Evolutionary conservation across 345 rosid genomes (phyloP), one percentile per base, ranked within the genome.

Genomic region (Melastoma malabathricum): DNA sequence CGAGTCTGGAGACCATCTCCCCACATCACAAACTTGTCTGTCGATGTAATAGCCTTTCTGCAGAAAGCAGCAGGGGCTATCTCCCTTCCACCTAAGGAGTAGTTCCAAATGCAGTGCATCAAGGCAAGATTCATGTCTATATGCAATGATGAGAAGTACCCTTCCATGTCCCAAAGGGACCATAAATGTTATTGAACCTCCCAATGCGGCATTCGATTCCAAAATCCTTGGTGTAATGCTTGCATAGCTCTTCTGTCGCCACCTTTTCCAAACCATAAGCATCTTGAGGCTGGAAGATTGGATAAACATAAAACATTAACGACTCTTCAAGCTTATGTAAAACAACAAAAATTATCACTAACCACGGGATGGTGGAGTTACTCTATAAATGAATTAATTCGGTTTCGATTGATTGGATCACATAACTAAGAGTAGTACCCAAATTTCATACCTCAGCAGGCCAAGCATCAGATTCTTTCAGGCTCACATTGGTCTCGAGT

Each of bases 11-110:
- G 78, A 51, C 99, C 99, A 50, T 93, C 99, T 61, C 99, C 99
- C 99, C 99, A 93, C 95, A 93, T 88, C 90, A 88, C 99, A 31
- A 93, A 93, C 74, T 73, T 88, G 64, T 84, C 95, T 0, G 63
- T 65, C 17, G 99, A 72, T 14, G 97, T 93, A n/a, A 79, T 49
- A 45, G 90, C 65, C 76, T 93, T 93, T 62, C 99, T 72, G 74
- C 99, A 93, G 64, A 93, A 88, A 45, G 99, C 99, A 75, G 99
- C 99, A 14, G 99, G 97, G 56, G 99, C 99, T 77, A 88, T 93
- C 71, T 88, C 97, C 75, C 99, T 75, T 39, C 99, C 99, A 79
- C 99, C 99, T 93, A 47, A 14, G 13, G 25, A 16, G 39, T 46
- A 27, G 17, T 50, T 17, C 15, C 6, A 12, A 44, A 56, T 50